Evolutionary conservation across 352 stramenopile species (phyloP).

Genomic region (Phytophthora pseudosyringae): DNA sequence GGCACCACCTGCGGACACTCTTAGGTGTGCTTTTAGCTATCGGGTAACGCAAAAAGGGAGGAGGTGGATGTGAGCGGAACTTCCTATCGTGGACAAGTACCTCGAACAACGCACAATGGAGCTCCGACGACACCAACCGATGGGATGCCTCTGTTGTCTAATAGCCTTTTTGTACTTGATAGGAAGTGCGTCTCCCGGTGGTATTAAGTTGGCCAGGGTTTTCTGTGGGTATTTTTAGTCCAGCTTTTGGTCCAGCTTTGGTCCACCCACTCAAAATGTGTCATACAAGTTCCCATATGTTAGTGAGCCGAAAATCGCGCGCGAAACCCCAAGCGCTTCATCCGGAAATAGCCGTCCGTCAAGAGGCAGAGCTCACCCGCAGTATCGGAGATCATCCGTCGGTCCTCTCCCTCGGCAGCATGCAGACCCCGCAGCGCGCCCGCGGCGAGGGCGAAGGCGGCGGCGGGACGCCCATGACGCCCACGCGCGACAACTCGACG

Average conservation of each 20-base stretch:
- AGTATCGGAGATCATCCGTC: constrained; percentile 7
- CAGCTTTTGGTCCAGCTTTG: constrained; percentile 12
- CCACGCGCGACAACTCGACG: constrained; percentile 37
- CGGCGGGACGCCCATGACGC: constrained; percentile 14
- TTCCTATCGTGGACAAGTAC: too few relatives aligned
- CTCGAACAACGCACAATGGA: too few relatives aligned
- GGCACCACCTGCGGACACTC: too few relatives aligned
- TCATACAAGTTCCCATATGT: constrained; percentile 15
- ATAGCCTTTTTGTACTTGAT: too few relatives aligned
- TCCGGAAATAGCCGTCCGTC: constrained; percentile 14
- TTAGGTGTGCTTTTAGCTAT: too few relatives aligned
- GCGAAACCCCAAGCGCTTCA: constrained; percentile 17
- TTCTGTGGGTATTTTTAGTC: constrained; percentile 7
- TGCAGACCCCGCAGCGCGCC: constrained; percentile 33
- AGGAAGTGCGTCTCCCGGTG: too few relatives aligned
- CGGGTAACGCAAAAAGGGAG: too few relatives aligned
- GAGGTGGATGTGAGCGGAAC: too few relatives aligned
- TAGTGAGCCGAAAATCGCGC: constrained; percentile 16
- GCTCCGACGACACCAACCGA: too few relatives aligned
- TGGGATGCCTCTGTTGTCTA: too few relatives aligned
- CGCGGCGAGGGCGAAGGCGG: constrained; percentile 8
- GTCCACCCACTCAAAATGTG: constrained; percentile 14
- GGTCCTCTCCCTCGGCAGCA: constrained; percentile 1
- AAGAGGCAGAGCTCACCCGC: constrained; percentile 4
- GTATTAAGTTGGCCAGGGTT: too few relatives aligned